Evolutionary conservation across 2,329 filamentous ascomycete species (phyloP), one percentile per base, ranked within the genome.

Genomic region (Aspergillus pseudonomiae): DNA sequence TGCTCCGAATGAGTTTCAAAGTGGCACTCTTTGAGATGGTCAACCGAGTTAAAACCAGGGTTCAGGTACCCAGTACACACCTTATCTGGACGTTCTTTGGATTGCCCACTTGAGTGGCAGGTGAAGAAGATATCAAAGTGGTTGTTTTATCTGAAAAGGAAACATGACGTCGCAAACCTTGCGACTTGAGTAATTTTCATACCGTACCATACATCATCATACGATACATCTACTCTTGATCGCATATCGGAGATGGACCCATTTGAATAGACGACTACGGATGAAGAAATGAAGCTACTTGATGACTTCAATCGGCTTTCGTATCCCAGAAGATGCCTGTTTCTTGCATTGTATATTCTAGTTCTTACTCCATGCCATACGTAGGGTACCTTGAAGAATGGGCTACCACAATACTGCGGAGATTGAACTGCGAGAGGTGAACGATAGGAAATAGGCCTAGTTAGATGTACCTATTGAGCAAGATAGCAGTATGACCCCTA

Each of bases 91-190:
- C 11, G 39, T 41, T 21, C 21, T 12, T 43, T 28, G 19, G 2
- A 16, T 32, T 53, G 43, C 24, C 30, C 39, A 5, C 32, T n/a
- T 28, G 30, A 45, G 11, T 41, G n/a, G 39, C 28, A 28, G 12
- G n/a, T 30, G 6, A 21, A 39, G 21, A 48, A 21, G 26, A 39
- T 52, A 21, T 52, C 19, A 30, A 32, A 21, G 16, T 21, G 28
- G 30, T 30, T 32, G 55, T 46, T 30, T 39, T 26, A 16, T 26
- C 55, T 36, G 28, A 19, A 39, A 21, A 16, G 26, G 46, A 34
- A 58, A 63, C 65, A 68, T 68, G 67, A 66, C 67, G 63, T 66
- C 65, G 67, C 43, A 60, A 58, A 55, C 11, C 52, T 36, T 55
- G 52, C 21, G 48, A 52, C n/a, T 21, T 39, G 10, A 7, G 53